Base-by-base conservation (phyloP, 352 stramenopile genomes). In the Globisporangium alternatum region DNA sequence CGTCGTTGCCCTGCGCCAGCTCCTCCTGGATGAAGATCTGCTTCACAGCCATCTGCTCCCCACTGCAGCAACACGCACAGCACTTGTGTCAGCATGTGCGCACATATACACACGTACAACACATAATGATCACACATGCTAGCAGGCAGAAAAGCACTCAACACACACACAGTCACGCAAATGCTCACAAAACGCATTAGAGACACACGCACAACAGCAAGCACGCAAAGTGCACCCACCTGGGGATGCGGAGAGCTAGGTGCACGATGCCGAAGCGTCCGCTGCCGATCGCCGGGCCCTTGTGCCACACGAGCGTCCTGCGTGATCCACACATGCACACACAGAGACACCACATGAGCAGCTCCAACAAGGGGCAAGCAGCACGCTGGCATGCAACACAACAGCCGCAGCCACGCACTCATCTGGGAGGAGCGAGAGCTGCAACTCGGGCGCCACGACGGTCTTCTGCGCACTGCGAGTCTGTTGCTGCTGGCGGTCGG, bases 41-140 rank as follows among this genome's bases (percentile, higher is more conserved):
- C 76, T 97, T 97, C 57, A 95, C 78, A 2, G 90, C 89, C 5
- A 97, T 71, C 35, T 96, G 78, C 65, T 96, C 81, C 9, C 84
- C 86, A 13, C 86, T 97, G 30, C 25, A 35, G 37, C 21, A n/a
- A n/a, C 13, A 5, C 35, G 43, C 17, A 7, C 13, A 22, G 51
- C 56, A 67, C 45, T 64, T 67, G 28, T 53, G 35, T n/a, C 3
- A 25, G 28, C 19, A 45, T n/a, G 48, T 3, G 17, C 21, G 9
- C 8, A 5, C n/a, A 8, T 3, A 28, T 31, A n/a, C n/a, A n/a
- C n/a, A n/a, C n/a, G n/a, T n/a, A n/a, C n/a, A n/a, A n/a, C n/a
- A n/a, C n/a, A n/a, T n/a, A n/a, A n/a, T n/a, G n/a, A n/a, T n/a
- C n/a, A n/a, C n/a, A n/a, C n/a, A n/a, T n/a, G n/a, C n/a, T n/a